Evolutionary conservation across 306 rosid species (phyloP), one percentile per base, ranked within the genome.

Genomic region (Trifolium pratense): DNA sequence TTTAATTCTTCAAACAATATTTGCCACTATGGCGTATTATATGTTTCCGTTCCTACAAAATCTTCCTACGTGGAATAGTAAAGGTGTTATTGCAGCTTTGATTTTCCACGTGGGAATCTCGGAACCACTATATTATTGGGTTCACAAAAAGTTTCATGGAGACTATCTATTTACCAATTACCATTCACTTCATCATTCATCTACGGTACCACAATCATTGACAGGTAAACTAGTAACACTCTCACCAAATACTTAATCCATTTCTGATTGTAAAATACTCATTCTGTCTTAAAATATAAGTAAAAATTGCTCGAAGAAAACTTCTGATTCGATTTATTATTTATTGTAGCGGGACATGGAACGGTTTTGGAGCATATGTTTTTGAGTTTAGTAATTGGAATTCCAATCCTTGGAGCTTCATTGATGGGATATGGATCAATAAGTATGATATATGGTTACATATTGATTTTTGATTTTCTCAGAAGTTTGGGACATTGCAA

Each of bases 181-280:
- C 81, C 98, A 92, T 81, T 90, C 96, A 62, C 74, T 89, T 66
- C 93, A 92, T 55, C 98, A 92, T 85, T 89, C 98, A 5, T 80
- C 95, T 74, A 83, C 89, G 4, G 90, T 92, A 1, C 97, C 91
- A 7, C 84, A 81, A 10, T 76, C 91, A 6, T 79, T 83, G 15
- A 92, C 98, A 57, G 98, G 98, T 88, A 29, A 29, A 4, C 6
- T 29, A 29, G 32, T 29, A 26, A 29, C 6, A 29, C 6, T 43
- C 5, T 36, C 43, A 39, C 43, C 43, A 39, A 39, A 2, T 39
- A 2, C 25, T 2, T 21, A 21, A 21, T 21, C 2, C 1, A 2
- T 21, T 21, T 21, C 25, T 21, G 25, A 21, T 36, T 36, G 4
- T 6, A 36, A 36, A 8, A 36, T 36, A 36, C 0, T 6, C 7